Percentiles rank a stretch among this genome's conserved stretches.
These are phyloP conservation scores for Collybia sordida DNA, from an alignment of 768 basidiomycete species.

Conservation along the genomic window DNA sequence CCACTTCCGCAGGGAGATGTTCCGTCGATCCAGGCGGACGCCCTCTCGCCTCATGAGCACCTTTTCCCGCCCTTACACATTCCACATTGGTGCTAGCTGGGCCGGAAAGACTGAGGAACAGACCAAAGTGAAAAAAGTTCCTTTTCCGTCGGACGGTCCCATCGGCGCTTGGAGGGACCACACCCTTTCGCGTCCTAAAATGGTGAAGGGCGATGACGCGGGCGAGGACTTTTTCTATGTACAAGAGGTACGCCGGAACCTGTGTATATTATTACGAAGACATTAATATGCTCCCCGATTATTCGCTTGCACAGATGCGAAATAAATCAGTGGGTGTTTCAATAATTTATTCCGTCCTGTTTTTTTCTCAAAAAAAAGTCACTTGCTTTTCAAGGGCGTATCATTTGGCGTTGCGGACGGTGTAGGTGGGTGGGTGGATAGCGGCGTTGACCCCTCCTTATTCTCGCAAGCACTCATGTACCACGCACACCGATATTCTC, in stretches of 20 bases:
- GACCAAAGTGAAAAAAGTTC: slow-evolving; percentile 31
- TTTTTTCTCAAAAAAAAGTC: neutral
- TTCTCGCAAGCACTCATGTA: slow-evolving; percentile 94
- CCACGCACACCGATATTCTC: slow-evolving; percentile 72
- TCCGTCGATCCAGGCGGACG: slow-evolving; percentile 9
- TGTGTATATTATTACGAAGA: no score
- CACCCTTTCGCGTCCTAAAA: slow-evolving; percentile 49
- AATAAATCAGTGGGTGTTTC: slow-evolving; percentile 66
- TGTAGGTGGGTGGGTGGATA: slow-evolving; percentile 88
- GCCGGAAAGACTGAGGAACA: slow-evolving; percentile 63
- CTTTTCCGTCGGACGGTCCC: slow-evolving; percentile 57
- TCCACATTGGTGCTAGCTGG: slow-evolving; percentile 80
- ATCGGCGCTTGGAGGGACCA: slow-evolving; percentile 73
- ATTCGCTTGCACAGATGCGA: slow-evolving; percentile 55
- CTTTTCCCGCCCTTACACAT: slow-evolving; percentile 53
- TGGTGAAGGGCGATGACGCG: slow-evolving; percentile 32
- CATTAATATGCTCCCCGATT: slow-evolving; percentile 1
- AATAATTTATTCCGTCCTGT: slow-evolving; percentile 15
- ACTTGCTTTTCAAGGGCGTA: slow-evolving; percentile 50
- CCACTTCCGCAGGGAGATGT: slow-evolving; percentile 10
- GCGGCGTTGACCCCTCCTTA: slow-evolving; percentile 82
- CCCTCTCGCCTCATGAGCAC: slow-evolving; percentile 15
- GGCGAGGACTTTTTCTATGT: slow-evolving; percentile 59
- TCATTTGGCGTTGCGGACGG: slow-evolving; percentile 89
- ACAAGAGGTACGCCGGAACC: slow-evolving; percentile 54